A percentile compares a stretch with the other conserved stretches of the same genome.
Conservation (phyloP, 116 monocot genomes). For the Zostera marina region DNA sequence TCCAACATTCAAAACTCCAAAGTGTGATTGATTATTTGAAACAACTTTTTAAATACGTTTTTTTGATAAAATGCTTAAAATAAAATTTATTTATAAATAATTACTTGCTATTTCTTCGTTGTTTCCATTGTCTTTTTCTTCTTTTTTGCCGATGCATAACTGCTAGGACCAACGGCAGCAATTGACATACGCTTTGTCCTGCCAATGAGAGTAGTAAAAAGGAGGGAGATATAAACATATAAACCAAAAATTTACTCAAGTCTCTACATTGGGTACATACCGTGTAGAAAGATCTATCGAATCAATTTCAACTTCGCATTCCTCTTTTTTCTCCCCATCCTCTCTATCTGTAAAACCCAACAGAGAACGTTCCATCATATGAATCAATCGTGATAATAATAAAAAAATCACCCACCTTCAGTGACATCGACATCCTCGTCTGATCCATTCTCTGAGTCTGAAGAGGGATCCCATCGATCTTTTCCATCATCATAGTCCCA, state of each 20-base stretch:
- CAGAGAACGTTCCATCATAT: too few species aligned
- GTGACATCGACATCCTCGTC: slow-evolving; percentile 10
- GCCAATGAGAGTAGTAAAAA: neutral
- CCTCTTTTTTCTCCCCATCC: neutral
- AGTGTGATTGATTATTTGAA: too few species aligned
- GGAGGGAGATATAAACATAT: too few species aligned
- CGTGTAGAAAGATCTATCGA: slow-evolving; percentile 29
- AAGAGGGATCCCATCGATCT: slow-evolving; percentile 46
- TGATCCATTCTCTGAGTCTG: slow-evolving; percentile 10
- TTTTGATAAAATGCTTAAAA: too few species aligned
- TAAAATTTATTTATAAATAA: too few species aligned
- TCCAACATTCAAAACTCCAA: too few species aligned
- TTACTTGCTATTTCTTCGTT: neutral
- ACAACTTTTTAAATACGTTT: too few species aligned
- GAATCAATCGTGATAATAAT: too few species aligned
- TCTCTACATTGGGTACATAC: slow-evolving; percentile 19
- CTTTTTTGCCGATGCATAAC: slow-evolving; percentile 65
- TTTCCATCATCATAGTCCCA: slow-evolving; percentile 87
- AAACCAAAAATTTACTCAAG: too few species aligned
- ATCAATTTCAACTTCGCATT: slow-evolving; percentile 5
- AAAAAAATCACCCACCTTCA: too few species aligned
- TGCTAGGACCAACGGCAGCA: slow-evolving; percentile 47
- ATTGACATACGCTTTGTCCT: slow-evolving; percentile 61
- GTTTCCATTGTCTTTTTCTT: slow-evolving; percentile 26
- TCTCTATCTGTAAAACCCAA: too few species aligned